phyloP scores from a whole-genome alignment of 495 filamentous ascomycete species.

The Pyrenula massariospora region DNA sequence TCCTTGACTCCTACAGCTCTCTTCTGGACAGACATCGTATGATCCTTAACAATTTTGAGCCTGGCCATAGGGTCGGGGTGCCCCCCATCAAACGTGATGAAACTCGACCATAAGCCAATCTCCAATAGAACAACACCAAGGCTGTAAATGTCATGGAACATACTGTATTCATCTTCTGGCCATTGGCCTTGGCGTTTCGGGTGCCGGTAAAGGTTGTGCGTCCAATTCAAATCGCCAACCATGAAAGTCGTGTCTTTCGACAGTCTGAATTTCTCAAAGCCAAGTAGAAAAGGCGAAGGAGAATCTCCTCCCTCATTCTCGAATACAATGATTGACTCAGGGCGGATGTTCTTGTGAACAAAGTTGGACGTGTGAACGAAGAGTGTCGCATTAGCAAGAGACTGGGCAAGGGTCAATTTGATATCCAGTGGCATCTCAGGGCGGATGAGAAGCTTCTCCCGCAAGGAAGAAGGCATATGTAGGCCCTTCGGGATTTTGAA shows the following conservation, averaged over 20 bases:
- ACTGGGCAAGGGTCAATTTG: slow-evolving; percentile 16
- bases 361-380: slow-evolving; percentile 27
- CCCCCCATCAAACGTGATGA: slow-evolving; percentile 13
- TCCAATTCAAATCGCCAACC: slow-evolving; percentile 20
- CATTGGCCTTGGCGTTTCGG: slow-evolving; percentile 21
- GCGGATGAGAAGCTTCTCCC: not conserved
- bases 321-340: slow-evolving; percentile 27
- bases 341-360: slow-evolving; percentile 35
- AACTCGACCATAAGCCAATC: slow-evolving; percentile 26
- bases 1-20: slow-evolving; percentile 18
- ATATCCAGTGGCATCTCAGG: not conserved
- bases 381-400: slow-evolving; percentile 22
- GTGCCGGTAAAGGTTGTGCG: slow-evolving; percentile 29
- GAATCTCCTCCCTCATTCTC: slow-evolving; percentile 5
- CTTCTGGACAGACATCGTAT: not conserved
- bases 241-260: slow-evolving; percentile 5
- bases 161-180: slow-evolving; percentile 21
- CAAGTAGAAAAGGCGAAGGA: slow-evolving; percentile 21
- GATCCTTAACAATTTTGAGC: not conserved
- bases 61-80: not conserved
- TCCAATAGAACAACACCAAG: slow-evolving; percentile 34
- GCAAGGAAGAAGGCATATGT: not conserved
- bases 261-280: slow-evolving; percentile 25
- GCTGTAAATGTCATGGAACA: slow-evolving; percentile 39
- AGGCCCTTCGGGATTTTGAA: not conserved